Percentiles rank a stretch among this genome's conserved stretches.
These are phyloP conservation scores for Suillus subluteus DNA, from an alignment of 768 basidiomycete genomes.

Conservation along the genomic window DNA sequence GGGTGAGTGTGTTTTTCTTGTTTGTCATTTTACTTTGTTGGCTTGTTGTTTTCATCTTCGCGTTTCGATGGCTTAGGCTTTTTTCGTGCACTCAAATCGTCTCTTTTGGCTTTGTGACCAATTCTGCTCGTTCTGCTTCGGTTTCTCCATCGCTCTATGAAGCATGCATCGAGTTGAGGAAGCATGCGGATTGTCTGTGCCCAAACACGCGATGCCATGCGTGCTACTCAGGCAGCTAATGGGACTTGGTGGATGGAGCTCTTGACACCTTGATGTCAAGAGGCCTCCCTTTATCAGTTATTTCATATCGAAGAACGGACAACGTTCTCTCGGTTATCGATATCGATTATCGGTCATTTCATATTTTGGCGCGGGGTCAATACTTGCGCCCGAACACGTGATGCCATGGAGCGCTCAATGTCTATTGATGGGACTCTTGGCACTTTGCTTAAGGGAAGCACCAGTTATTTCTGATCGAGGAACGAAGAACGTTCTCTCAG, in stretches of 20 bases:
- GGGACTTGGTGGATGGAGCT: not conserved
- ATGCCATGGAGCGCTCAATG: no score
- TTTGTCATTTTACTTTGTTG: not conserved
- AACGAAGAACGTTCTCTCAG: not conserved
- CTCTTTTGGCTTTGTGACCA: no score
- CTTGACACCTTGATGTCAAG: not conserved
- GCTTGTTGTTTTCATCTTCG: not conserved
- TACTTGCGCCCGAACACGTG: not conserved
- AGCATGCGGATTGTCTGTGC: not conserved
- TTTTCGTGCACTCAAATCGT: not conserved
- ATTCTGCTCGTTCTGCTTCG: no score
- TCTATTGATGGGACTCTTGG: not conserved
- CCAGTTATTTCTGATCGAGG: not conserved
- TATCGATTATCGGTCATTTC: not conserved
- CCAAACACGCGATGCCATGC: not conserved
- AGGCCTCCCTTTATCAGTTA: not conserved
- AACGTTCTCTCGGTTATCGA: not conserved
- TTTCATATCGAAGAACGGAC: not conserved
- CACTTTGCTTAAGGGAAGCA: not conserved
- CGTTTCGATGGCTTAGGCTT: not conserved
- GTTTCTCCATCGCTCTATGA: not conserved
- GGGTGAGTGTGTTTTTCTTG: constrained; percentile 23
- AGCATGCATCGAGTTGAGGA: not conserved
- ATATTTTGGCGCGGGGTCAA: not conserved
- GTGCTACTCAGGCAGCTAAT: not conserved